These are phyloP conservation scores for Wallacemonas rigidus DNA, from an alignment of 208 protist genomes.

Conservation along the genomic window DNA sequence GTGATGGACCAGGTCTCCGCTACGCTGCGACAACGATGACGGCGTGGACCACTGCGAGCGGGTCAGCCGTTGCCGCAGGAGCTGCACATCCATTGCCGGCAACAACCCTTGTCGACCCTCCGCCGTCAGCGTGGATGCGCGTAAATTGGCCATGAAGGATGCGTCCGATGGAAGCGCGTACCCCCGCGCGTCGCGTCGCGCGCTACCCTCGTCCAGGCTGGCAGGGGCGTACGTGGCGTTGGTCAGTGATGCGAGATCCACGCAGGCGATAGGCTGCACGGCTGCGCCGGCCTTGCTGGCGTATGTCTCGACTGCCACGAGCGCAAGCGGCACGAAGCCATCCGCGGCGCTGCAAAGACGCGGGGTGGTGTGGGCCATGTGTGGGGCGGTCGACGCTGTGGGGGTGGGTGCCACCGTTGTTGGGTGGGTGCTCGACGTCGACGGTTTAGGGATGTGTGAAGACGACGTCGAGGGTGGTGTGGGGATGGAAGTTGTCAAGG, in stretches of 20 bases:
- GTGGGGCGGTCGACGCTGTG: too few relatives aligned
- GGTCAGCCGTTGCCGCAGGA: conserved; percentile 31
- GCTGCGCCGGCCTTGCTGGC: background rate
- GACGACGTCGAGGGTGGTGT: too few relatives aligned
- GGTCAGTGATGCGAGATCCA: conserved; percentile 3
- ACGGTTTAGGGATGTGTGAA: too few relatives aligned
- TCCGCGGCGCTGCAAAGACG: background rate
- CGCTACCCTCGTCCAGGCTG: background rate
- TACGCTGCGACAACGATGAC: background rate
- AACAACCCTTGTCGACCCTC: background rate
- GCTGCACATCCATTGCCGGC: conserved; percentile 3
- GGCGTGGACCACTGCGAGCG: conserved; percentile 20
- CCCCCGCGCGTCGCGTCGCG: background rate
- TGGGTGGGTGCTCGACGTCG: too few relatives aligned
- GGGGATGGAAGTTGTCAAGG: too few relatives aligned
- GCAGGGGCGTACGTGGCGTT: conserved; percentile 2
- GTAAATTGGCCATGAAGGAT: background rate
- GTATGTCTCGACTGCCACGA: background rate
- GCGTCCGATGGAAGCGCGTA: conserved; percentile 2
- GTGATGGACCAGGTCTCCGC: background rate
- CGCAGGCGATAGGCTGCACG: background rate
- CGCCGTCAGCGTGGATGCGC: background rate
- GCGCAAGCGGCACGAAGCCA: conserved; percentile 7
- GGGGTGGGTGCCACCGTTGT: too few relatives aligned
- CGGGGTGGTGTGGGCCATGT: too few relatives aligned